These are phyloP conservation scores for Apiospora hydei DNA, from an alignment of 2,329 filamentous ascomycete genomes.

Conservation along the genomic window DNA sequence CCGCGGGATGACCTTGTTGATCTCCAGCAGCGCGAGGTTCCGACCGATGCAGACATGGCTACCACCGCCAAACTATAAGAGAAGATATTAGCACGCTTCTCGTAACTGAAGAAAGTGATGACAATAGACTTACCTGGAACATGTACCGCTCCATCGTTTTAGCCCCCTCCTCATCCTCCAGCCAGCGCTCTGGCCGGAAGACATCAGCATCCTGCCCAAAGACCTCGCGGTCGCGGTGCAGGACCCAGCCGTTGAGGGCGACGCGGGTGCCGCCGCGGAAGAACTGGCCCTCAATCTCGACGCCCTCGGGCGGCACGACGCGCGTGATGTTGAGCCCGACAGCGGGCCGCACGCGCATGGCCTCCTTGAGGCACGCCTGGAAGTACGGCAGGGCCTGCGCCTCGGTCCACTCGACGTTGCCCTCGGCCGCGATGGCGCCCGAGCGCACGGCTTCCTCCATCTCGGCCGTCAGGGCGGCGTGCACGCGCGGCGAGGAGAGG, in stretches of 20 bases:
- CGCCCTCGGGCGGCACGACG: constrained; percentile 57
- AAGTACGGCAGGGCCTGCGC: constrained; percentile 59
- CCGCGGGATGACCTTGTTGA: constrained; percentile 65
- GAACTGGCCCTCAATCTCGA: constrained; percentile 57
- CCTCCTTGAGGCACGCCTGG: constrained; percentile 64
- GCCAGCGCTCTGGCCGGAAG: constrained; percentile 63
- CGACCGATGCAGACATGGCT: constrained; percentile 62
- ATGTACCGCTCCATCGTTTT: constrained; percentile 61
- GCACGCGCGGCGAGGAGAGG: constrained; percentile 52
- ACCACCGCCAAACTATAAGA: constrained; percentile 58
- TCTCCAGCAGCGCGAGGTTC: constrained; percentile 62
- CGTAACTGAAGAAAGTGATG: not conserved
- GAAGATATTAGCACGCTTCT: constrained; percentile 18
- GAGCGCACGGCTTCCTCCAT: constrained; percentile 50
- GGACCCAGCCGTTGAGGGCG: constrained; percentile 62
- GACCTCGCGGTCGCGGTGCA: constrained; percentile 54
- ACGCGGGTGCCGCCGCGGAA: constrained; percentile 60
- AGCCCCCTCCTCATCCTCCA: constrained; percentile 52
- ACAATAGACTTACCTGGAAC: constrained; percentile 54
- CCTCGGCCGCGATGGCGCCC: constrained; percentile 44
- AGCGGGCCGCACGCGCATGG: constrained; percentile 62
- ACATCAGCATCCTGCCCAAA: constrained; percentile 61
- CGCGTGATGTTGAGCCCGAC: constrained; percentile 63
- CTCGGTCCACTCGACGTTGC: constrained; percentile 57
- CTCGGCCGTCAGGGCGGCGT: constrained; percentile 50